phyloP scores from a whole-genome alignment of 208 protist genomes.

The Porcisia deanei region DNA sequence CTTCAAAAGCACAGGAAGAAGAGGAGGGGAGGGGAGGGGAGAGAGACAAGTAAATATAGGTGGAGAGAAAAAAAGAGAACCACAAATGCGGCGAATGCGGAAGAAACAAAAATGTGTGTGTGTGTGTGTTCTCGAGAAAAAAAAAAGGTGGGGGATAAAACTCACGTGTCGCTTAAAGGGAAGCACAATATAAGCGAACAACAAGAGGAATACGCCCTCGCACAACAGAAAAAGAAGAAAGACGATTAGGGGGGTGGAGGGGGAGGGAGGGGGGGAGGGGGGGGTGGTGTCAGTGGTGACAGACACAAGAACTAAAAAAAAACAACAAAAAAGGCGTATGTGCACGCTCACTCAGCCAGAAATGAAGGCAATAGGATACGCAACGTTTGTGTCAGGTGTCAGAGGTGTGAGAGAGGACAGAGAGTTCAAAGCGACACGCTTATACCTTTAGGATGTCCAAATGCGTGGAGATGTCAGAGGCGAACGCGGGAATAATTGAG shows the following conservation, averaged over 20 bases:
- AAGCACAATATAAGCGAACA: constrained; percentile 11
- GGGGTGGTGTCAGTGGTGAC: background rate
- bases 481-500: no score
- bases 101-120: background rate
- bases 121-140: background rate
- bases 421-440: background rate
- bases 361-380: no score
- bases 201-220: no score
- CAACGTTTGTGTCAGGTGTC: no score
- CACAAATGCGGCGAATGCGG: background rate
- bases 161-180: constrained; percentile 4
- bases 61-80: background rate
- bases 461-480: background rate
- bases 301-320: no score
- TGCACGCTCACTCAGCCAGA: no score
- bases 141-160: background rate
- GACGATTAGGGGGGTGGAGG: no score
- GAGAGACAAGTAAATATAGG: background rate
- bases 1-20: background rate
- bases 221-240: background rate
- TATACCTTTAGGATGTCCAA: background rate
- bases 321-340: no score
- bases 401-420: no score
- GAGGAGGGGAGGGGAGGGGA: background rate
- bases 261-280: background rate